phyloP scores from a whole-genome alignment of 2,329 filamentous ascomycete species.

The Mollisia scopiformis region DNA sequence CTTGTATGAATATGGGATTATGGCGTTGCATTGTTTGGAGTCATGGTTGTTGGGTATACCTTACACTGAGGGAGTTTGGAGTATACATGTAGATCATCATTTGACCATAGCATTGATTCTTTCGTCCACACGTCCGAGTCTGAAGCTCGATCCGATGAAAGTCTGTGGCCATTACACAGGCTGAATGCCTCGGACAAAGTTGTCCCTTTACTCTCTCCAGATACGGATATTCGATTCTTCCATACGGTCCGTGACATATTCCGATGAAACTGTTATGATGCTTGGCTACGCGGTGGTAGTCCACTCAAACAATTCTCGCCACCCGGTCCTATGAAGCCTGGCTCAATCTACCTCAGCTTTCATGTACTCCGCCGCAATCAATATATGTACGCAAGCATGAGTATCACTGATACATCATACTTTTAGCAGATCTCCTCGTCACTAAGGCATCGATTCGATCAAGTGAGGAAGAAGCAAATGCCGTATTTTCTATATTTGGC shows the following conservation, averaged over 20 bases:
- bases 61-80: not conserved
- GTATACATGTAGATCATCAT: not conserved
- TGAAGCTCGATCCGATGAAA: not conserved
- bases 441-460: too few species aligned
- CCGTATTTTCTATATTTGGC: too few species aligned
- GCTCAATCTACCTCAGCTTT: not conserved
- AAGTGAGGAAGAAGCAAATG: too few species aligned
- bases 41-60: conserved; percentile 8
- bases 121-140: not conserved
- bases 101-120: conserved; percentile 1
- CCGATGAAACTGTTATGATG: not conserved
- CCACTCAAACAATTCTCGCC: not conserved
- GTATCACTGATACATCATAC: not conserved
- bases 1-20: conserved; percentile 23
- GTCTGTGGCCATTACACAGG: not conserved
- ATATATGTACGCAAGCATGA: not conserved
- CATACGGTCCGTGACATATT: not conserved
- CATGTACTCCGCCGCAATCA: not conserved
- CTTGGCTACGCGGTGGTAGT: not conserved
- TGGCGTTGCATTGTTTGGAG: conserved; percentile 25
- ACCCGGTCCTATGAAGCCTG: not conserved
- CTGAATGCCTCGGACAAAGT: not conserved
- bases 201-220: not conserved
- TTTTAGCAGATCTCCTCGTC: too few species aligned
- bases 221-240: not conserved